Base-by-base conservation (phyloP, 768 basidiomycete genomes). In the Nidula microcarpa region DNA sequence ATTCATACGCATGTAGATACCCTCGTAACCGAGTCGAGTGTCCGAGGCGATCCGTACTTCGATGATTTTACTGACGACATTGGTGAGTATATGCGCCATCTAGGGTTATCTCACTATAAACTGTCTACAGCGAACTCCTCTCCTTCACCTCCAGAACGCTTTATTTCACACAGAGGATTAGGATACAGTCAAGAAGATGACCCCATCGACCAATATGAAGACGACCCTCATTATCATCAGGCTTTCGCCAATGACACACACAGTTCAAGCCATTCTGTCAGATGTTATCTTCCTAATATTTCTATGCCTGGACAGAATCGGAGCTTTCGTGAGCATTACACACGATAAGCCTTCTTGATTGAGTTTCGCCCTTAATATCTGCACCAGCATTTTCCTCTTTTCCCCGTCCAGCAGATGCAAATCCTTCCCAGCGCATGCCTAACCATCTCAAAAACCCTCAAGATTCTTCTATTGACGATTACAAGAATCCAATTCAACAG, bases 51-150 rank as follows among this genome's bases (percentile, higher is more conserved):
- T 30, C 53, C 62, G 37, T 59, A 59, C 43, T 51, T 57, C 39
- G 53, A 55, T 39, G 60, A 64, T 48, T 64, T 65, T 32, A 43
- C 58, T 1, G 71, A 70, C 55, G 70, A 67, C 39, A 67, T 66
- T 54, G 63, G 73, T 72, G 57, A 53, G 57, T 74, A 65, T 70
- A 70, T 73, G 73, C 70, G 64, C 58, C 17, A 44, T 35, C 18
- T 16, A 54, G 35, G 34, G 43, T 17, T 46, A 33, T 30, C 7
- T 30, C 32, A 33, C 35, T 43, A 47, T 49, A 43, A 18, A 47
- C 46, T 45, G 35, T n/a, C 47, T 53, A 41, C 37, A 46, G 53
- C 34, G 2, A 33, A 56, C 36, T 67, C 65, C 45, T 63, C 67
- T 46, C 57, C 58, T 5, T 65, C 59, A 16, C 50, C 36, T 11